Evolutionary conservation across 2,329 filamentous ascomycete species (phyloP), one percentile per base, ranked within the genome.

Genomic region (Clonostachys solani): DNA sequence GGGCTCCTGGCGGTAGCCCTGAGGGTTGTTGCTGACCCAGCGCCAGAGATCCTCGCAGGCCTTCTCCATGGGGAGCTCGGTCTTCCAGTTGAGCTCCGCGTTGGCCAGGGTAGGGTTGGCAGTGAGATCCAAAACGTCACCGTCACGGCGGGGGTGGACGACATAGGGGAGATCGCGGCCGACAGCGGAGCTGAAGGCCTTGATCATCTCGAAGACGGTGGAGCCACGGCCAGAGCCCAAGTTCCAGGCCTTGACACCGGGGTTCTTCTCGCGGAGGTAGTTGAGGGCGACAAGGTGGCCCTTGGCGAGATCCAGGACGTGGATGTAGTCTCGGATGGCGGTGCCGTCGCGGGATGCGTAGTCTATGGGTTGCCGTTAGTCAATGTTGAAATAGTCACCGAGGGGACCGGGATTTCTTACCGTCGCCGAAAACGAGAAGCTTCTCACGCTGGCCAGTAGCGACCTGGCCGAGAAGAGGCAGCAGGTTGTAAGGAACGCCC

Each of bases 181-280:
- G 18, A 96, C 92, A 16, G 89, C 90, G 44, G 81, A 71, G 71
- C 84, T 88, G 74, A 99, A 99, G 46, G 94, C 92, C 57, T 92
- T 89, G 80, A 99, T 85, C 75, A 99, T 99, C 66, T 99, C 92
- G 63, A 92, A 94, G 48, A 99, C 94, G 18, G 94, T 99, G 69
- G 87, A 95, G 57, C 94, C 94, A 58, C 87, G 89, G 51, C 94
- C 94, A 1, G 92, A 96, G 49, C 95, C 95, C 56, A 99, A 68
- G 72, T 99, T 99, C 92, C 92, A 99, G 48, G 91, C 92, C 65
- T 89, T 87, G 56, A 96, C 88, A 48, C 94, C 94, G 16, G 94
- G 92, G 60, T 90, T 81, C 56, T 92, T 74, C 54, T 87, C 79
- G 58, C 87, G 87, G 44, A 96, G 85, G 73, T 95, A 89, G 73